A percentile compares a stretch with the other conserved stretches of the same genome.
Evolutionary conservation across 768 basidiomycete species (phyloP).

Genomic region (Trametes maxima): DNA sequence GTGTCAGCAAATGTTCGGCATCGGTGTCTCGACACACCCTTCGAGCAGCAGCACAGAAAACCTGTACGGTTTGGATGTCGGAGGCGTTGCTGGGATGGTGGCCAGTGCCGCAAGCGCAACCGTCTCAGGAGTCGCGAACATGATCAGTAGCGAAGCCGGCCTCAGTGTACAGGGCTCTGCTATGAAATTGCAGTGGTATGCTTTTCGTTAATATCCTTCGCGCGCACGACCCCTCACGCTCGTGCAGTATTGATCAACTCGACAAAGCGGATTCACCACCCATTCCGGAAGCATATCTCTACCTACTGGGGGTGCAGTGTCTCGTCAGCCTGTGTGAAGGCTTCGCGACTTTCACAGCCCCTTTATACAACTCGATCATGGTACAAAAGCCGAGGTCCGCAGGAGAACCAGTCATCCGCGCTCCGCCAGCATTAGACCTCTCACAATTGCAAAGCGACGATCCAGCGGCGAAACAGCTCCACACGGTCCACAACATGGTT

Average conservation of each 20-base stretch:
- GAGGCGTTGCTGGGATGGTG: constrained; percentile 78
- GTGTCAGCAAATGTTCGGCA: constrained; percentile 76
- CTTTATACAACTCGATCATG: constrained; percentile 72
- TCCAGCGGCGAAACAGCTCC: constrained; percentile 56
- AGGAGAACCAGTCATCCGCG: constrained; percentile 65
- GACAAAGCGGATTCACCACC: constrained; percentile 95
- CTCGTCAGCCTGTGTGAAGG: constrained; percentile 86
- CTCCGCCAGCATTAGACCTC: constrained; percentile 74
- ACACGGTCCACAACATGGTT: constrained; percentile 74
- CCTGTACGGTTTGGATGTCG: constrained; percentile 62
- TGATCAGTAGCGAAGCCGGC: constrained; percentile 73
- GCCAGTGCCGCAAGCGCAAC: constrained; percentile 83
- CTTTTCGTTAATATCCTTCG: constrained; percentile 10
- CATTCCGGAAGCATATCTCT: constrained; percentile 93
- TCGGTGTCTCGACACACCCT: constrained; percentile 55
- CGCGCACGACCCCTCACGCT: no score
- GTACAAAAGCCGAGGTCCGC: constrained; percentile 62
- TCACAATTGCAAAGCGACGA: constrained; percentile 55
- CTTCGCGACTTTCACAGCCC: constrained; percentile 71
- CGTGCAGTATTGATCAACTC: constrained; percentile 87
- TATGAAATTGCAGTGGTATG: constrained; percentile 92
- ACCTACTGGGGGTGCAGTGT: constrained; percentile 89
- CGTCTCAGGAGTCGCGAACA: constrained; percentile 82
- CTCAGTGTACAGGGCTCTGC: constrained; percentile 72
- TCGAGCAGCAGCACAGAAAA: constrained; percentile 40